Evolutionary conservation across 140 eudicot genomes (phyloP), one percentile per base, ranked within the genome.

Genomic region (Ambrosia hybrid): DNA sequence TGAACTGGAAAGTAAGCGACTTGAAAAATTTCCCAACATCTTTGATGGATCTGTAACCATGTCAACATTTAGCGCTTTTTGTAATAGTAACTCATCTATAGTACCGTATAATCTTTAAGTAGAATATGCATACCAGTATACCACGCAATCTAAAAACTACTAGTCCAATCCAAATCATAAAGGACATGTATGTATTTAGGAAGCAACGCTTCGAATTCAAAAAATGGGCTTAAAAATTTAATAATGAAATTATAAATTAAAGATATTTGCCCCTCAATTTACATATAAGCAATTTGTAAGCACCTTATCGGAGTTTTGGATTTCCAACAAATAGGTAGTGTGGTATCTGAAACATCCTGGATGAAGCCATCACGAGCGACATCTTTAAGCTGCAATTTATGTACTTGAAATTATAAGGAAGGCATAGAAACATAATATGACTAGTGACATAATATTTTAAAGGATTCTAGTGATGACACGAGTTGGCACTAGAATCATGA

Each of bases 291-390:
- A 41, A 15, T 64, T 64, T 36, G 43, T 15, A 17, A 53, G 38
- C 76, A 87, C 96, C 96, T 87, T 68, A 90, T 49, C 56, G 89
- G 89, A 65, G 73, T 70, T 78, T 79, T 72, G 63, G 84, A 72
- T 74, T 70, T 83, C 95, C 95, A 90, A 79, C 96, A 90, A 68
- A 90, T 65, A 43, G 96, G 96, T 21, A 90, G 81, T 12, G 89
- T 85, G 68, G 81, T 70, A 77, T 90, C 96, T 72, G 95, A 87
- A 56, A 78, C 65, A 73, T 87, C 95, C 51, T 41, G 87, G 60
- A 79, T 68, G 64, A 85, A 87, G 71, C 78, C 82, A 68, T 85
- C 84, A 16, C 58, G 68, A 12, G 85, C 69, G 63, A 83, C 72
- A 67, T 76, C 85, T 77, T 81, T 70, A 74, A 87, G 80, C 96